These are phyloP conservation scores for Talinum fruticosum DNA, from an alignment of 148 eudicot species.

Conservation along the genomic window DNA sequence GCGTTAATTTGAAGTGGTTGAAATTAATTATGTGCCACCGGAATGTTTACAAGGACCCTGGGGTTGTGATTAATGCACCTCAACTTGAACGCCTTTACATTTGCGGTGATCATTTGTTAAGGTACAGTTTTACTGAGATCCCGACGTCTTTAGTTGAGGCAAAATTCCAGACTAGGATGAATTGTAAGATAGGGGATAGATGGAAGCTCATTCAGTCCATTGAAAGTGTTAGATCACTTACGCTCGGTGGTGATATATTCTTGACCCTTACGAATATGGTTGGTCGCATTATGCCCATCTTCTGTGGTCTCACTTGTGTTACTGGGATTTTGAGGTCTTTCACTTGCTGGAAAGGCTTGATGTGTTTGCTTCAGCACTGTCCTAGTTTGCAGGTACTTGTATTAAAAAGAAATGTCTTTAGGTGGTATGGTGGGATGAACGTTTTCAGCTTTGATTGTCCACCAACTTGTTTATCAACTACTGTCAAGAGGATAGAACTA, in stretches of 20 bases:
- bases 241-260: background rate
- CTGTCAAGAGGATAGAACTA: background rate
- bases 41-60: background rate
- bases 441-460: background rate
- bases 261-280: background rate
- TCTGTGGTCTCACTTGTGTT: background rate
- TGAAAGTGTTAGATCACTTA: background rate
- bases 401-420: background rate
- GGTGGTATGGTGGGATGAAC: background rate
- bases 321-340: background rate
- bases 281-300: background rate
- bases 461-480: constrained; percentile 5
- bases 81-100: background rate
- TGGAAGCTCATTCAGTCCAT: background rate
- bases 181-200: background rate
- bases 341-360: background rate
- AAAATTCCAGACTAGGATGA: background rate
- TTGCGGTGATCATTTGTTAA: background rate
- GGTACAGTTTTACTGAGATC: background rate
- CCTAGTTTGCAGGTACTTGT: background rate
- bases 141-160: background rate
- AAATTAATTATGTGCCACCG: background rate
- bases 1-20: constrained; percentile 6
- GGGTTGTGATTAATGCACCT: constrained; percentile 1
- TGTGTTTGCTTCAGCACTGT: background rate